phyloP scores from a whole-genome alignment of 805 yeast genomes.

The Cyberlindnera xishuangbannaensis region DNA sequence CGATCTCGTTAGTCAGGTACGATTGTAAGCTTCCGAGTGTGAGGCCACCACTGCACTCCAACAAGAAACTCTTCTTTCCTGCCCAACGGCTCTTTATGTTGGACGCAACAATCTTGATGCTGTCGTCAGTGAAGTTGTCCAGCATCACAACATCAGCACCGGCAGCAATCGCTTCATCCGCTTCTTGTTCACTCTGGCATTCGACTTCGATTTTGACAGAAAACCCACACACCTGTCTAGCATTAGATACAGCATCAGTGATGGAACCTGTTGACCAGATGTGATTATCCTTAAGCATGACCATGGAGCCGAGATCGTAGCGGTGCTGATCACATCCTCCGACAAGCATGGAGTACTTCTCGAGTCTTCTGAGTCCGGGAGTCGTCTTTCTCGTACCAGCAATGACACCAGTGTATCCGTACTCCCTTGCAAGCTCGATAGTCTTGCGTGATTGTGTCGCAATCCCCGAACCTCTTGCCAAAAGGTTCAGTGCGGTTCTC shows the following conservation, averaged over 20 bases:
- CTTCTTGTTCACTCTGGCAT: constrained; percentile 79
- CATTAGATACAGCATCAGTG: constrained; percentile 71
- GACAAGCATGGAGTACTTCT: constrained; percentile 90
- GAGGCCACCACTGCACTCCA: constrained; percentile 93
- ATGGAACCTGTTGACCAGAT: constrained; percentile 91
- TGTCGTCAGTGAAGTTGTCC: constrained; percentile 75
- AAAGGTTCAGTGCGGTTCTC: constrained; percentile 74
- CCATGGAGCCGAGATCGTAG: constrained; percentile 88
- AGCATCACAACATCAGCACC: constrained; percentile 96
- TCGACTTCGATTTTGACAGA: constrained; percentile 90
- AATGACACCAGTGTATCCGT: constrained; percentile 75
- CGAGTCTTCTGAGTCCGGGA: constrained; percentile 84
- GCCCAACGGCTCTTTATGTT: constrained; percentile 54
- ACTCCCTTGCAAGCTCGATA: constrained; percentile 51
- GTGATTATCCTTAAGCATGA: constrained; percentile 94
- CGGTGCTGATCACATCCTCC: constrained; percentile 95
- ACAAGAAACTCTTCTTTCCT: constrained; percentile 44
- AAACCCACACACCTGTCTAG: constrained; percentile 81
- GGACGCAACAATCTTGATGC: constrained; percentile 57
- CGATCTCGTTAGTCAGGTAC: constrained; percentile 74
- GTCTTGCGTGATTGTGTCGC: constrained; percentile 69
- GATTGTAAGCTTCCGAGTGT: constrained; percentile 57
- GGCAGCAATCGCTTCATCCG: constrained; percentile 86
- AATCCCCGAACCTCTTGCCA: constrained; percentile 81
- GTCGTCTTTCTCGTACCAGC: constrained; percentile 98